Evolutionary conservation across 345 rosid species (phyloP), one percentile per base, ranked within the genome.

Genomic region (Firmiana major): DNA sequence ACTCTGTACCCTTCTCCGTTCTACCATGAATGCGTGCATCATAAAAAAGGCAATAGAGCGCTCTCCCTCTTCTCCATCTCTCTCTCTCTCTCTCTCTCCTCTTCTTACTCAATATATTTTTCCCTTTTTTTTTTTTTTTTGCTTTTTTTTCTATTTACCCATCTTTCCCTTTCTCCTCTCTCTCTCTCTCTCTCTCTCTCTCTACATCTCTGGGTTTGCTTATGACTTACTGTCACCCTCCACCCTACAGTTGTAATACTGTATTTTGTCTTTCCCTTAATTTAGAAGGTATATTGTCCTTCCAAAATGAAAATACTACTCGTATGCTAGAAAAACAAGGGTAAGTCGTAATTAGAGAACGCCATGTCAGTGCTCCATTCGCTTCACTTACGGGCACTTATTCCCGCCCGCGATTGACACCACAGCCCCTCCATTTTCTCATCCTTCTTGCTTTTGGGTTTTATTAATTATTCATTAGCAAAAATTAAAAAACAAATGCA

Each of bases 21-120:
- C 84, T 80, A 82, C 84, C 84, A 82, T 75, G 87, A 84, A 83
- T 85, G 88, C 90, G 90, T 87, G 84, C 83, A 87, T 87, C 87
- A 79, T 85, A 74, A 85, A 87, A 87, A 87, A 84, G 82, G 72
- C 40, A 43, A 79, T 57, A 74, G 77, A 84, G 81, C 72, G 75
- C 58, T 60, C 80, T 57, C 69, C 40, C 77, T 68, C 76, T 60
- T 68, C 80, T 63, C 38, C 60, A 12, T 74, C 63, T 69, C 55
- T 84, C 68, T 71, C 34, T 74, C 59, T 13, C 34, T 19, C 59
- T 13, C 42, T 67, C 74, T 24, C 15, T 3, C 40, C 4, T 4
- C 40, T 36, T 11, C 16, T 46, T 40, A 45, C 22, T 67, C 71
- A 26, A 69, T 46, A 46, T 68, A 68, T 69, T 60, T 45, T 26